These are phyloP conservation scores for Madurella mycetomatis DNA, from an alignment of 2,329 filamentous ascomycete genomes.

Conservation along the genomic window DNA sequence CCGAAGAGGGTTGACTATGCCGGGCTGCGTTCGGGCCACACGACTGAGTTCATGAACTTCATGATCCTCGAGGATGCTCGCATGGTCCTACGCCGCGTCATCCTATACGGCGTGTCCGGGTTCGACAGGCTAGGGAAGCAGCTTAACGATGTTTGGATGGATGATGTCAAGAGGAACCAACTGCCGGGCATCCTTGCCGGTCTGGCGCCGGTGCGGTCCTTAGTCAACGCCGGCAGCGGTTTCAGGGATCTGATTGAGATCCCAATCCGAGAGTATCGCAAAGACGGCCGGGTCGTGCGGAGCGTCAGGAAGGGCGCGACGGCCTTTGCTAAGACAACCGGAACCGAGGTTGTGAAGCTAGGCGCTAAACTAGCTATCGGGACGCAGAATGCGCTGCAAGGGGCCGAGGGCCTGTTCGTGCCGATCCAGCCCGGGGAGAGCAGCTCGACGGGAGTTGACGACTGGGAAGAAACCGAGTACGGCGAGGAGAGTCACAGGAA, in stretches of 20 bases:
- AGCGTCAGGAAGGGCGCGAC: constrained; percentile 87
- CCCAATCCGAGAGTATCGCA: constrained; percentile 86
- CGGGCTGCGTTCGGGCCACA: constrained; percentile 85
- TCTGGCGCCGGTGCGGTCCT: constrained; percentile 79
- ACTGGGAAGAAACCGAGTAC: constrained; percentile 50
- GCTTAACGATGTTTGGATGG: constrained; percentile 94
- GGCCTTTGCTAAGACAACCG: constrained; percentile 88
- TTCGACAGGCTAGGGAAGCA: constrained; percentile 87
- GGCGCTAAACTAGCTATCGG: constrained; percentile 93
- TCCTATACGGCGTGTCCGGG: constrained; percentile 86
- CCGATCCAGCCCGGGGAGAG: constrained; percentile 34
- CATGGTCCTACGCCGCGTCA: constrained; percentile 80
- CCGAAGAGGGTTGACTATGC: constrained; percentile 97
- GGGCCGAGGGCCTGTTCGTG: constrained; percentile 74
- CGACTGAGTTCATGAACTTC: constrained; percentile 99
- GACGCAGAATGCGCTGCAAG: constrained; percentile 87
- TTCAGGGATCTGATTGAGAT: constrained; percentile 83
- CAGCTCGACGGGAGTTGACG: constrained; percentile 21
- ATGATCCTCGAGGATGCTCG: constrained; percentile 84
- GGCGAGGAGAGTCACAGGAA: constrained; percentile 70
- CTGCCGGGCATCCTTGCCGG: constrained; percentile 85
- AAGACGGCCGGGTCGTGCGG: constrained; percentile 87
- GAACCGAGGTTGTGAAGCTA: constrained; percentile 87
- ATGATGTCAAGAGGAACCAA: constrained; percentile 84
- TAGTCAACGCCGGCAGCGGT: constrained; percentile 87